Conservation (phyloP, 495 filamentous ascomycete genomes). For the Hypoxylon lienhwacheense region DNA sequence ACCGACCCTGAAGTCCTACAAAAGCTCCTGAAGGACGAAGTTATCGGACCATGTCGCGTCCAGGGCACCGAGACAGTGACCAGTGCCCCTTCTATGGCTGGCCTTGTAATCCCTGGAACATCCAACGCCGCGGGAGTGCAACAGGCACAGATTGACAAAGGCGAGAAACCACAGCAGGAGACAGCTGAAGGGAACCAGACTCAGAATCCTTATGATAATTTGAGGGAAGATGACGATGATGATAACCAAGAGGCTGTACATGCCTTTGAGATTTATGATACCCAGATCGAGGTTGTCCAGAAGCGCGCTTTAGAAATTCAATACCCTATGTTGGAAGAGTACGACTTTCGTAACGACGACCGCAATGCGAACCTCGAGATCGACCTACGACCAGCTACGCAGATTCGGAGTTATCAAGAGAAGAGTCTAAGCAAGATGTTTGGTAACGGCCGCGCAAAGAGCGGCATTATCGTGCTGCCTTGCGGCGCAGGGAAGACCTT, state of each 20-base stretch:
- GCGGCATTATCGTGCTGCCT: conserved; percentile 95
- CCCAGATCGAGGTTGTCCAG: conserved; percentile 79
- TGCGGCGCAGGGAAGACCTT: conserved; percentile 97
- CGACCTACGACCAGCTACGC: conserved; percentile 78
- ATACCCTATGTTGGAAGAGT: conserved; percentile 90
- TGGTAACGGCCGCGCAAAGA: conserved; percentile 93
- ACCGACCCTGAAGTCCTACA: conserved; percentile 83
- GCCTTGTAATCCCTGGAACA: conserved; percentile 90
- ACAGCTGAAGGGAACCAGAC: conserved; percentile 37
- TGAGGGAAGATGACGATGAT: conserved; percentile 84
- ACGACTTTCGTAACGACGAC: conserved; percentile 94
- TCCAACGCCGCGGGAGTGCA: conserved; percentile 85
- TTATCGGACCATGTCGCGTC: conserved; percentile 51
- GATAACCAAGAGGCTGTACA: conserved; percentile 88
- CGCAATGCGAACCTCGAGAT: conserved; percentile 90
- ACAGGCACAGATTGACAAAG: conserved; percentile 56
- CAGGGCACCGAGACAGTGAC: conserved; percentile 67
- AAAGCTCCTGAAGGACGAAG: conserved; percentile 65
- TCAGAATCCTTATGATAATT: conserved; percentile 54
- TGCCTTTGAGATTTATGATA: conserved; percentile 85
- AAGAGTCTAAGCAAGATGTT: conserved; percentile 99
- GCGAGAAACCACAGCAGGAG: conserved; percentile 43
- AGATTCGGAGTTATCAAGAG: conserved; percentile 92
- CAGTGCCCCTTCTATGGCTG: conserved; percentile 85
- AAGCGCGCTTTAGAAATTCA: conserved; percentile 85